These are phyloP conservation scores for Populus hybrid DNA, from an alignment of 441 rosid genomes.

Conservation along the genomic window DNA sequence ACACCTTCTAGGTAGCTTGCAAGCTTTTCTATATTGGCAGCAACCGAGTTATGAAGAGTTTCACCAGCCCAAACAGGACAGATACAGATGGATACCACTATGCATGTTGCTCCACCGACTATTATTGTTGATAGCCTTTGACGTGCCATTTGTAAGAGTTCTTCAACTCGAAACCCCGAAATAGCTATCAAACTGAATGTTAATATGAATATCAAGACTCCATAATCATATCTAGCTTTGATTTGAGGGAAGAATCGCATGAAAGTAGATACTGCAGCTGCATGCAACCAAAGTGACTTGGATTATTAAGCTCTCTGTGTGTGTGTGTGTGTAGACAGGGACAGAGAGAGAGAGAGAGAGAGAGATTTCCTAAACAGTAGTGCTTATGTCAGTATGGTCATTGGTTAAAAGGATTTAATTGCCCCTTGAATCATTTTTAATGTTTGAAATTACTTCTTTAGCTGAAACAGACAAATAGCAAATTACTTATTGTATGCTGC, in stretches of 20 bases:
- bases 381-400: no score
- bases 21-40: conserved; percentile 60
- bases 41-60: conserved; percentile 65
- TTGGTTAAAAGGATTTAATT: no score
- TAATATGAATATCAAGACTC: conserved; percentile 66
- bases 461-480: no score
- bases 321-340: no score
- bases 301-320: no score
- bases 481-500: no score
- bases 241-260: conserved; percentile 64
- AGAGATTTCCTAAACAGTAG: no score
- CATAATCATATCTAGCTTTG: conserved; percentile 21
- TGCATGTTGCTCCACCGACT: conserved; percentile 68
- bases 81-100: conserved; percentile 51
- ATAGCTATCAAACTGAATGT: conserved; percentile 74
- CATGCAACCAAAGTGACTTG: conserved; percentile 1
- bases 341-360: no score
- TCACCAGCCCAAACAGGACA: conserved; percentile 94
- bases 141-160: conserved; percentile 47
- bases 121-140: conserved; percentile 62
- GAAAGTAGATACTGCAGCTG: conserved; percentile 70
- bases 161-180: conserved; percentile 62
- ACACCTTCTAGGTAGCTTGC: conserved; percentile 63
- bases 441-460: no score
- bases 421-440: no score